phyloP scores from a whole-genome alignment of 768 basidiomycete genomes.

The Boletus bicolor region DNA sequence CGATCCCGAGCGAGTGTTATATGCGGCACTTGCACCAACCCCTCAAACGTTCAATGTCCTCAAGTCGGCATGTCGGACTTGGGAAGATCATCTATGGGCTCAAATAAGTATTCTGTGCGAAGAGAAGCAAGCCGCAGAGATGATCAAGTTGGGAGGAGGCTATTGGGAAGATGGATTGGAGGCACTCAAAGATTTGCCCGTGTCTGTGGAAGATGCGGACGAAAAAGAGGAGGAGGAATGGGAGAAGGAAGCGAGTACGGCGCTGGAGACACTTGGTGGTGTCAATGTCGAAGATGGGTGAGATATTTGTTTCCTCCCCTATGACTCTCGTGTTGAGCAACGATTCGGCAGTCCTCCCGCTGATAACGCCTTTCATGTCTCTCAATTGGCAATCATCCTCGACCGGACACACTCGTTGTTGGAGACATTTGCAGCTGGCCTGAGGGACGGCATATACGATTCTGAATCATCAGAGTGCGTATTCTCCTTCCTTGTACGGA shows the following conservation, averaged over 20 bases:
- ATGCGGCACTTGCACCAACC: conserved; percentile 79
- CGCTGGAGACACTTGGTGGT: conserved; percentile 55
- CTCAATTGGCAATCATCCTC: conserved; percentile 77
- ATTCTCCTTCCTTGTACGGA: neutral
- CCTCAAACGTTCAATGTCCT: conserved; percentile 62
- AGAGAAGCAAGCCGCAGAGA: conserved; percentile 68
- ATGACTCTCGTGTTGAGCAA: conserved; percentile 2
- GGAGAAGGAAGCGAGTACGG: conserved; percentile 58
- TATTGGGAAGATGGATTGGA: conserved; percentile 76
- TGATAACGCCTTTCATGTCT: conserved; percentile 76
- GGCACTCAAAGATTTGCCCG: conserved; percentile 40
- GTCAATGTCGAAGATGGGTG: conserved; percentile 66
- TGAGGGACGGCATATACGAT: conserved; percentile 50
- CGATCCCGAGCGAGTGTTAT: conserved; percentile 77
- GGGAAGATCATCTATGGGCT: conserved; percentile 97
- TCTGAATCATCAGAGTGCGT: conserved; percentile 55
- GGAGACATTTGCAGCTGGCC: conserved; percentile 59
- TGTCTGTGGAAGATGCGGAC: conserved; percentile 27
- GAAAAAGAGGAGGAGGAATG: conserved; percentile 52
- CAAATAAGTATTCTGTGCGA: conserved; percentile 79
- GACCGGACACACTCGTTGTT: conserved; percentile 66
- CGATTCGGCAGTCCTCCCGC: conserved; percentile 46
- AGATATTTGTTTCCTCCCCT: conserved; percentile 14
- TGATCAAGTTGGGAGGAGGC: conserved; percentile 60
- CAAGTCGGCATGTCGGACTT: conserved; percentile 75